Base-by-base conservation (phyloP, 148 eudicot genomes). In the Diospyros lotus region DNA sequence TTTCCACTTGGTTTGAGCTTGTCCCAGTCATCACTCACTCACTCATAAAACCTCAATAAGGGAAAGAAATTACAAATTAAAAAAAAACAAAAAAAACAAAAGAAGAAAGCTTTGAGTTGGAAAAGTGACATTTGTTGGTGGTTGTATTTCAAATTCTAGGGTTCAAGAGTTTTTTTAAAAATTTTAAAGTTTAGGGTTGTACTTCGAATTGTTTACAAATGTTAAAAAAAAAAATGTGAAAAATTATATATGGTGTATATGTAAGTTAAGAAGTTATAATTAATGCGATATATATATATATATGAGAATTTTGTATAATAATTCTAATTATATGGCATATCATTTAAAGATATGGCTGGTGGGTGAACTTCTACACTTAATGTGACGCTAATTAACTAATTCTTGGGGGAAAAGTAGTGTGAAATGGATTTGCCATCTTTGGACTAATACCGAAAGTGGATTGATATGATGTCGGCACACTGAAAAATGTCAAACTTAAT, bases 41-140 rank as follows among this genome's bases (percentile, higher is more conserved):
- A 28, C 28, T 28, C 28, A 28, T 28, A 28, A 28, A 28, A 28
- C 28, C 28, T 0, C 28, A 28, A 28, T 28, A 28, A 28, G 28
- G 28, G 28, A 28, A 28, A 28, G 28, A 28, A 28, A 28, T 28
- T 28, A 28, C 0, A 28, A 28, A 28, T 28, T 28, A 0, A 0
- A 28, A 28, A 28, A 28, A 0, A 0, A 28, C 0, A 28, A 28
- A 28, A 0, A 28, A 28, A 28, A 28, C 28, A 28, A 28, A 28
- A 28, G 28, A 28, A 28, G 28, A 28, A 28, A 28, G 28, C 28
- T 28, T 28, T 28, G 28, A 28, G 28, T 28, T 28, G 28, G 28
- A 28, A 28, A 64, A 59, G 9, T 63, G 54, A n/a, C 28, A 38
- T 74, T 74, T 38, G 76, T 52, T 74, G 76, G 69, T 64, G 76